Base-by-base conservation (phyloP, 192 early-diverging fungal species). In the Coemansia sp. region DNA sequence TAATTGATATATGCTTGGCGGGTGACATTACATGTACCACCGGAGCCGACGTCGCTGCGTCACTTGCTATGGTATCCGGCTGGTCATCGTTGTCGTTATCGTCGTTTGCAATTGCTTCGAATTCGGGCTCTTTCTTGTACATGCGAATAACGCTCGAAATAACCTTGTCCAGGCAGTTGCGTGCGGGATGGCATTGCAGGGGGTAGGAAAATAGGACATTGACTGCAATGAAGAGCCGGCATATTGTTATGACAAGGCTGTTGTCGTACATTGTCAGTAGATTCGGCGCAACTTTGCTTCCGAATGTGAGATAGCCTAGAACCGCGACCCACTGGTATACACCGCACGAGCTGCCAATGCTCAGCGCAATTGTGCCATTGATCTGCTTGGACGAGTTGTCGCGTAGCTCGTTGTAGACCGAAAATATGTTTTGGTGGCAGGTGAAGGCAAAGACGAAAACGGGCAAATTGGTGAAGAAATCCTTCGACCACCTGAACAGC, bases 401-500 rank as follows among this genome's bases (percentile, higher is more conserved):
- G 25, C 70, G 80, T 32, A 97, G 69, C 73, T 99, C 97, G 72
- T 99, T 99, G 72, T 97, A 92, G 4, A 98, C 91, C 6, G 92
- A 79, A 61, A 99, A 96, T 45, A 98, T 92, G 73, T 98, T 98
- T 75, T 98, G 96, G 74, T 98, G 96, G 69, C 97, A 99, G 19
- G 97, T 99, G 61, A 97, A 99, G 8, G 94, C 94, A 85, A 99
- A 99, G 18, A 99, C 91, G 84, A 99, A 99, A 27, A 99, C 91
- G 2, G 97, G 97, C 40, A 98, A 68, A 19, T 84, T 83, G 19
- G 85, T 81, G 77, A 92, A 86, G 73, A 91, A 85, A 31, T 82
- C 77, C 29, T 71, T 76, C 12, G 76, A 84, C 71, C 88, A 71
- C 24, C 79, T 73, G 27, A 92, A 65, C 10, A 82, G 30, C 33